Conservation (phyloP, 1,284 basidiomycete genomes). For the Moesziomyces parantarcticus region DNA sequence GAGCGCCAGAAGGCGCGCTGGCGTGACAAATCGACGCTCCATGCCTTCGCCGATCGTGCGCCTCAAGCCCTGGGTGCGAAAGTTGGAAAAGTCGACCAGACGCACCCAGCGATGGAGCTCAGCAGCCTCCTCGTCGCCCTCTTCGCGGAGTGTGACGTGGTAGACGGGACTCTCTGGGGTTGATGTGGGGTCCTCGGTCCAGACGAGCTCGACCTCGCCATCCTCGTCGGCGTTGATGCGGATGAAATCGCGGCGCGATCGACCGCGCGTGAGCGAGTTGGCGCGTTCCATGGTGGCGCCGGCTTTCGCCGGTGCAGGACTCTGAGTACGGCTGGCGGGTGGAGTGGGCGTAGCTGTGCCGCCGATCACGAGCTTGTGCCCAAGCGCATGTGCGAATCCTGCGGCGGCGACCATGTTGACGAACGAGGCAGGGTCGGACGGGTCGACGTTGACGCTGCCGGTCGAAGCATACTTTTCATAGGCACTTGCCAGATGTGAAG, state of each 20-base stretch:
- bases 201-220: conserved; percentile 54
- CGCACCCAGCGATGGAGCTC: conserved; percentile 55
- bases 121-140: conserved; percentile 32
- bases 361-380: conserved; percentile 50
- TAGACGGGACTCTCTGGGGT: conserved; percentile 43
- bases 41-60: conserved; percentile 90
- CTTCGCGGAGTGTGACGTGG: conserved; percentile 50
- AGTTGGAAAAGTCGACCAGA: conserved; percentile 79
- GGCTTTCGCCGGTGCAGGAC: conserved; percentile 27
- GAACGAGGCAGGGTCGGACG: conserved; percentile 54
- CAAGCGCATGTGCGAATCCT: conserved; percentile 60
- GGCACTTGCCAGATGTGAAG: conserved; percentile 55
- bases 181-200: conserved; percentile 52
- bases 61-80: conserved; percentile 92
- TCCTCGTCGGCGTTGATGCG: conserved; percentile 47
- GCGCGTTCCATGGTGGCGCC: conserved; percentile 6
- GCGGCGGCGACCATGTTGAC: conserved; percentile 61
- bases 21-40: conserved; percentile 90
- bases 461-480: conserved; percentile 55
- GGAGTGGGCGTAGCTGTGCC: conserved; percentile 25
- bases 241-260: conserved; percentile 23
- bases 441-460: conserved; percentile 51
- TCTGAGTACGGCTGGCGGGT: conserved; percentile 33
- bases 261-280: conserved; percentile 13
- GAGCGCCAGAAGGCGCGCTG: conserved; percentile 75